Evolutionary conservation across 768 basidiomycete species (phyloP), one percentile per base, ranked within the genome.

Genomic region (Trametes cingulata): DNA sequence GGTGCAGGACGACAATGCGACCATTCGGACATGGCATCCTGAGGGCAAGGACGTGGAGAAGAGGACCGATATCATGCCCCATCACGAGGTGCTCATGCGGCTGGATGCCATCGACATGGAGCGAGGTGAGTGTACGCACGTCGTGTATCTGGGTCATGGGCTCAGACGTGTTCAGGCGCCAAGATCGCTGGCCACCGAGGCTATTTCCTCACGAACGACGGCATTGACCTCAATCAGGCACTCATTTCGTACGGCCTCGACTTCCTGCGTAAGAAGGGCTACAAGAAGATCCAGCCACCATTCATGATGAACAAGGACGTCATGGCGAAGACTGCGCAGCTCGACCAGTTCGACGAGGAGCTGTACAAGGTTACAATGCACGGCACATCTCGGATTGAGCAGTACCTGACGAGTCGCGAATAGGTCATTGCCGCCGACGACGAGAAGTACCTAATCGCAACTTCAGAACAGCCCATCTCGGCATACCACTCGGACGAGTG

Each of bases 371-470:
- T 86, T 47, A 29, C 8, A 6, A 22, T 6, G 12, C 3, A 3
- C 14, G 24, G 75, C 56, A 37, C 25, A 29, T 24, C 25, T 15
- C 25, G 17, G 20, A 35, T 37, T 13, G 14, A 10, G 13, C 22
- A 39, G 35, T 10, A 17, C 42, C 42, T 47, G 27, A 33, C n/a
- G 19, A 8, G 41, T n/a, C 17, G 2, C 41, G 36, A 7, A n/a
- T 55, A 91, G 91, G 90, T 95, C 55, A 90, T 93, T 65, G 95
- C 82, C 9, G 84, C 83, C 37, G 93, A 94, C 57, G 94, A 97
- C 69, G 96, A 98, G 73, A 98, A 98, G 73, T 99, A 99, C 76
- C 85, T 99, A 50, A 99, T 99, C 71, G 97, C 97, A 5, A 99
- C 97, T 50, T 96, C 94, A 47, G 97, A 99, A 75, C 97, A 99